phyloP scores from a whole-genome alignment of 306 rosid genomes.

The Lathyrus aphaca region DNA sequence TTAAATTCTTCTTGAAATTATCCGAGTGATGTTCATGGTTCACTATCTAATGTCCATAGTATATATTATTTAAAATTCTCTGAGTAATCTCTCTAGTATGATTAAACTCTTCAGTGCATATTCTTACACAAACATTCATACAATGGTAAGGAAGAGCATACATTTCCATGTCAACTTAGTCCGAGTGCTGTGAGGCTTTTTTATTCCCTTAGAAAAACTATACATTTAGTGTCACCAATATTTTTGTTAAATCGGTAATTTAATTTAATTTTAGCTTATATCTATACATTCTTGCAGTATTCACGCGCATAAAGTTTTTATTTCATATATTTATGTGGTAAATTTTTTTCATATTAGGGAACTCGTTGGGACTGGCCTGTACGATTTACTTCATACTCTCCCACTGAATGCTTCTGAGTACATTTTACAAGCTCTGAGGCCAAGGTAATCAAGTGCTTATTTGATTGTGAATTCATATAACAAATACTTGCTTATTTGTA shows the following conservation, averaged over 20 bases:
- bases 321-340: neutral
- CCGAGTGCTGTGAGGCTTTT: neutral
- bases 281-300: slow-evolving; percentile 8
- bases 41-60: neutral
- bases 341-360: slow-evolving; percentile 42
- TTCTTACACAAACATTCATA: neutral
- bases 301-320: slow-evolving; percentile 24
- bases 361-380: slow-evolving; percentile 47
- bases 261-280: slow-evolving; percentile 7
- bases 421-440: slow-evolving; percentile 70
- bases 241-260: slow-evolving; percentile 5
- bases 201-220: slow-evolving; percentile 1
- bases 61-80: too few species aligned
- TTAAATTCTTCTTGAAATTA: slow-evolving; percentile 8
- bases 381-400: slow-evolving; percentile 54
- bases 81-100: too few species aligned
- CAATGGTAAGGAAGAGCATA: neutral
- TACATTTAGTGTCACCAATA: neutral
- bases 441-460: slow-evolving; percentile 55
- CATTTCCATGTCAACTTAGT: neutral
- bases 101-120: slow-evolving; percentile 13
- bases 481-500: slow-evolving; percentile 14
- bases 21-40: neutral
- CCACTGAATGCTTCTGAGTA: slow-evolving; percentile 68
- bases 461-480: slow-evolving; percentile 28